Evolutionary conservation across 805 yeast genomes (phyloP), one percentile per base, ranked within the genome.

Genomic region (Yarrowia bubula): DNA sequence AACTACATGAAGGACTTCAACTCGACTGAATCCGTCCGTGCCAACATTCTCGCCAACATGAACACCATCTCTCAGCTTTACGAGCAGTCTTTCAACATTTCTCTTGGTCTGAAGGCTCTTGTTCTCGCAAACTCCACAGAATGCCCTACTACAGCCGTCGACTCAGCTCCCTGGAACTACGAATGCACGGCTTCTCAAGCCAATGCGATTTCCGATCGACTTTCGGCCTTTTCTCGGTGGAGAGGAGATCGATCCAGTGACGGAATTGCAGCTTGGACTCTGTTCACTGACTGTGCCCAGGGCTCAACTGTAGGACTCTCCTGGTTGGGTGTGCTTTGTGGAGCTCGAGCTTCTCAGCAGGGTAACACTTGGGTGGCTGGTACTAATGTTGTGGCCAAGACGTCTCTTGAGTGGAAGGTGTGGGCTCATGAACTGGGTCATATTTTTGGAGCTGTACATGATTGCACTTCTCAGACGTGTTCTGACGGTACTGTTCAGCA

Each of bases 391-490:
- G 69, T 77, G 2, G 69, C 74, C 14, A 71, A 72, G 42, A 72
- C 76, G 0, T 37, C 69, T 10, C 67, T 71, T 2, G 79, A 76
- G 64, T 75, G 77, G 74, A 67, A 71, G 14, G 77, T 76, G 11
- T 66, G 74, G 13, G 79, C 80, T 1, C 80, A 77, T 66, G 80
- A 77, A 60, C 58, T 75, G 9, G 80, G 79, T 18, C 80, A 77
- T 51, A 70, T 74, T 2, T 77, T 77, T 66, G 80, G 80, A 8
- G 79, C 79, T 8, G 78, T 76, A 15, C 80, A 77, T 66, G 80
- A 77, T 65, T 77, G 80, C 65, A 71, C 75, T 3, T 48, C 69
- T n/a, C 68, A 67, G 15, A 75, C 79, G 5, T 77, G 80, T 64
- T 57, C 71, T 1, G 69, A 70, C 43, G 69, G 70, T 32, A 60